Evolutionary conservation across 2,329 filamentous ascomycete species (phyloP), one percentile per base, ranked within the genome.

Genomic region (Neopestalotiopsis sp.): DNA sequence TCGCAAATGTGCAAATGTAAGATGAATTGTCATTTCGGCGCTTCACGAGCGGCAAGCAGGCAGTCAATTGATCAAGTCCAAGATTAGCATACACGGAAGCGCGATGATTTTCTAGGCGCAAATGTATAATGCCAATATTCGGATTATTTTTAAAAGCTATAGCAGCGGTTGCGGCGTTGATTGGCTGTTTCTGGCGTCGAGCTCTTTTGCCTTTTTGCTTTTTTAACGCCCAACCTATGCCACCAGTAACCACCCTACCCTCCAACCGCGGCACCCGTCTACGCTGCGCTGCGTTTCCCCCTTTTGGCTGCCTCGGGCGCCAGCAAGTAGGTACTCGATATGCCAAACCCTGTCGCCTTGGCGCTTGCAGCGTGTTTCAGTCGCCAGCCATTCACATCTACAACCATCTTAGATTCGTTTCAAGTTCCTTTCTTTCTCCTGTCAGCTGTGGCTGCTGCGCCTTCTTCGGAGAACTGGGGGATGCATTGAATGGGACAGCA

Each of bases 301-400:
- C 38, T 63, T n/a, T 24, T 53, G 45, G 30, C 59, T 34, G 4
- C 24, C 59, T 34, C 24, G 28, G 32, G 59, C 57, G 57, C 62
- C 62, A 53, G 38, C 62, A 24, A 17, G 13, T 10, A n/a, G 32
- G 4, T 5, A 34, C n/a, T 17, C 40, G 14, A 57, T 14, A 28
- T 34, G 14, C 24, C 28, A 20, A 30, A 24, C 49, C 42, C 34
- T 34, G n/a, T 56, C 17, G 6, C 7, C 56, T 67, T 45, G 65
- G 53, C 56, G 28, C 28, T 67, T 57, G 24, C 64, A 61, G 38
- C 65, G 24, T 67, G 65, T 67, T 67, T 67, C 65, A 67, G 17
- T 14, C 34, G 9, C 30, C 65, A 67, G 34, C 65, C 65, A 61
- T 20, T 49, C 42, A 61, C 53, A 61, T 32, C 65, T 38, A 53